phyloP scores from a whole-genome alignment of 768 basidiomycete genomes.

The Termitomyces sp. region DNA sequence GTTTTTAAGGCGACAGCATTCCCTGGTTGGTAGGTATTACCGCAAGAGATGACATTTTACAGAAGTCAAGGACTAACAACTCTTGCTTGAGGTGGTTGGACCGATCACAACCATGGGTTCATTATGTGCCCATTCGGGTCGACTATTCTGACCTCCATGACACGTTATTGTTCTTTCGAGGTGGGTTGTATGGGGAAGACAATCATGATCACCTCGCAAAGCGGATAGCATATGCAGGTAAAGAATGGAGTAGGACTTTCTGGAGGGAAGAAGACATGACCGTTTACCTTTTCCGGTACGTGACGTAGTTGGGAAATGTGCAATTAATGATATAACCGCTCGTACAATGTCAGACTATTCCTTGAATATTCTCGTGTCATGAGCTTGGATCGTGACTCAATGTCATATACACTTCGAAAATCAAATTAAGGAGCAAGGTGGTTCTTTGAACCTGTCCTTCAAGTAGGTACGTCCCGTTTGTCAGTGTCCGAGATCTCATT shows the following conservation, averaged over 20 bases:
- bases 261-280: slow-evolving; percentile 53
- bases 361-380: slow-evolving; percentile 47
- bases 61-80: not conserved
- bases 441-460: not conserved
- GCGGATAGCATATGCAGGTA: slow-evolving; percentile 48
- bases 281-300: slow-evolving; percentile 47
- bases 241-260: slow-evolving; percentile 42
- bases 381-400: slow-evolving; percentile 16
- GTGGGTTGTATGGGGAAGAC: slow-evolving; percentile 41
- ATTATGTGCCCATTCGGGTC: slow-evolving; percentile 60
- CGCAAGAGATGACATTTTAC: not conserved
- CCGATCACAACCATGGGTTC: slow-evolving; percentile 59
- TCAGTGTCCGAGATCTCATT: not conserved
- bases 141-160: slow-evolving; percentile 63
- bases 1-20: slow-evolving; percentile 64
- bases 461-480: not conserved
- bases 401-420: not conserved
- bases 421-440: not conserved
- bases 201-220: slow-evolving; percentile 53
- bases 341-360: slow-evolving; percentile 26
- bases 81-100: slow-evolving; percentile 38
- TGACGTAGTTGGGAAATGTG: not conserved
- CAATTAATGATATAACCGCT: not conserved
- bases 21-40: slow-evolving; percentile 52
- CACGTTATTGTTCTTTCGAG: slow-evolving; percentile 60